Evolutionary conservation across 2,329 filamentous ascomycete species (phyloP).

Genomic region (Pseudocercospora fuligena): DNA sequence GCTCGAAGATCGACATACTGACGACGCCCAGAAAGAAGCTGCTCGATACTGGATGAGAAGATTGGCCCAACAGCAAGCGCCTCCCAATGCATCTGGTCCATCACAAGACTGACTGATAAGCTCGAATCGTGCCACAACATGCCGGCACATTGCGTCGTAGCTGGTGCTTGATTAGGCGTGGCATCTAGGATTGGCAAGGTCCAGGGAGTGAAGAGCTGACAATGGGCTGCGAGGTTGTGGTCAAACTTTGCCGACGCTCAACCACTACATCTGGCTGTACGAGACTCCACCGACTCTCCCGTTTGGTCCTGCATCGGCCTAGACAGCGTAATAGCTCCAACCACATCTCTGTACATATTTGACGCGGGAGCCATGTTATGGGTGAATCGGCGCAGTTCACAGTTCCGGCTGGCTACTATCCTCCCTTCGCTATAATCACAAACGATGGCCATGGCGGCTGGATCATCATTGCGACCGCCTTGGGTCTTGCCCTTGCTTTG

Average conservation of each 20-base stretch:
- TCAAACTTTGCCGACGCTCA: neutral
- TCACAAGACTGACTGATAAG: neutral
- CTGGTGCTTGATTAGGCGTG: conserved; percentile 2
- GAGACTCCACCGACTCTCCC: neutral
- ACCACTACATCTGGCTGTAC: neutral
- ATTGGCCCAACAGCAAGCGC: neutral
- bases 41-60: neutral
- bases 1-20: neutral
- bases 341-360: neutral
- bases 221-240: neutral
- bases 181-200: neutral
- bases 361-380: conserved; percentile 23
- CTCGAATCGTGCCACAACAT: neutral
- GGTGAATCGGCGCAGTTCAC: conserved; percentile 10
- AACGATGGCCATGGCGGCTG: conserved; percentile 46
- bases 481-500: conserved; percentile 26
- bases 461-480: conserved; percentile 37
- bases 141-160: neutral
- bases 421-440: conserved; percentile 26
- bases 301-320: neutral
- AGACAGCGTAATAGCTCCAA: conserved; percentile 9
- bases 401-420: conserved; percentile 29
- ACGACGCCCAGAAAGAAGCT: neutral
- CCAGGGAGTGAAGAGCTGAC: neutral
- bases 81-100: neutral